Conservation (phyloP, 2,329 filamentous ascomycete species). For the Fusarium devonianum region DNA sequence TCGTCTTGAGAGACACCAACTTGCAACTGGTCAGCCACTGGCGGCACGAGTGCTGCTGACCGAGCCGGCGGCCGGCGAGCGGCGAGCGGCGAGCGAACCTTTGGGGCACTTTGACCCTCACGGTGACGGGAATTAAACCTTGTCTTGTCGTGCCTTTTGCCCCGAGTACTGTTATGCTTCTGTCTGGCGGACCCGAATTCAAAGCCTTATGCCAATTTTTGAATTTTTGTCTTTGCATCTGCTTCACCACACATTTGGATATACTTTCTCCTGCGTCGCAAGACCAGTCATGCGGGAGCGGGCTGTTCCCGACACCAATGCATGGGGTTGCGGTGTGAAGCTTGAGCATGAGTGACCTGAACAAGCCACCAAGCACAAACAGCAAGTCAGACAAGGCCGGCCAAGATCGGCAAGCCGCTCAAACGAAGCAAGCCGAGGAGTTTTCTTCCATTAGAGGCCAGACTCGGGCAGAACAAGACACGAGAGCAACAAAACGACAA, state of each 20-base stretch:
- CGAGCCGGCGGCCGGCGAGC: constrained; percentile 15
- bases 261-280: background rate
- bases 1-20: constrained; percentile 5
- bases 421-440: too few relatives aligned
- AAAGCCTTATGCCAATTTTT: background rate
- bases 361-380: background rate
- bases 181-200: background rate
- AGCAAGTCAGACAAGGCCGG: background rate
- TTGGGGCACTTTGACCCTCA: constrained; percentile 11
- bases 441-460: background rate
- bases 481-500: background rate
- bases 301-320: background rate
- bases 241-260: background rate
- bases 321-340: constrained; percentile 2
- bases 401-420: background rate
- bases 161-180: constrained; percentile 2
- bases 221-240: background rate
- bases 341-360: constrained; percentile 1
- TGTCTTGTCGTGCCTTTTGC: constrained; percentile 17
- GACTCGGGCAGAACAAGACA: background rate
- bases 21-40: constrained; percentile 8
- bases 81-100: constrained; percentile 21
- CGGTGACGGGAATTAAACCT: constrained; percentile 27
- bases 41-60: constrained; percentile 16
- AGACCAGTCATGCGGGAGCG: background rate